Percentiles rank a stretch among this genome's conserved stretches.
Evolutionary conservation across 75 land plant species (phyloP).

Genomic region (Chamaecyparis obtusa): DNA sequence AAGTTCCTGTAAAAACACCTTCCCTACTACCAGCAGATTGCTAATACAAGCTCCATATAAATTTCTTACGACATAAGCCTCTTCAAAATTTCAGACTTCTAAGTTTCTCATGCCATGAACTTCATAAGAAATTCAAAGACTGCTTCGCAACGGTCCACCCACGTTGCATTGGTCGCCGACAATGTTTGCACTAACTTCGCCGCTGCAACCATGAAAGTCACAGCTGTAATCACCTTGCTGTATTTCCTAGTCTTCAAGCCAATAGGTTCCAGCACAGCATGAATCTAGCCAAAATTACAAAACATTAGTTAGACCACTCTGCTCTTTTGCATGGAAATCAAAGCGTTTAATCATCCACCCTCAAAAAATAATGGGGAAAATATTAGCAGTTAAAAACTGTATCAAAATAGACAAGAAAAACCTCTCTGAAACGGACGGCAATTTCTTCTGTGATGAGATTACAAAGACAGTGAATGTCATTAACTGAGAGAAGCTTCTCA

Average conservation of each 20-base stretch:
- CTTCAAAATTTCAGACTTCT: no score
- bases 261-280: constrained; percentile 72
- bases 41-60: no score
- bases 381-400: background rate
- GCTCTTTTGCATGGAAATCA: background rate
- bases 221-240: constrained; percentile 72
- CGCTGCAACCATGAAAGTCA: constrained; percentile 70
- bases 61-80: no score
- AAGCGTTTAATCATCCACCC: background rate
- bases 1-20: no score
- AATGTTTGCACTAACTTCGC: constrained; percentile 64
- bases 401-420: background rate
- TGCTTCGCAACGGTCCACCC: constrained; percentile 7
- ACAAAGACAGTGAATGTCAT: constrained; percentile 83
- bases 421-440: constrained; percentile 75
- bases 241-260: constrained; percentile 84
- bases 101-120: no score
- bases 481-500: constrained; percentile 81
- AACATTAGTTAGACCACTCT: background rate
- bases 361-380: background rate
- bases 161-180: constrained; percentile 63
- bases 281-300: constrained; percentile 29
- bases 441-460: constrained; percentile 76
- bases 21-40: no score
- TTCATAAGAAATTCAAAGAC: no score